Evolutionary conservation across 257 asterid species (phyloP).

Genomic region (Rhazya stricta): DNA sequence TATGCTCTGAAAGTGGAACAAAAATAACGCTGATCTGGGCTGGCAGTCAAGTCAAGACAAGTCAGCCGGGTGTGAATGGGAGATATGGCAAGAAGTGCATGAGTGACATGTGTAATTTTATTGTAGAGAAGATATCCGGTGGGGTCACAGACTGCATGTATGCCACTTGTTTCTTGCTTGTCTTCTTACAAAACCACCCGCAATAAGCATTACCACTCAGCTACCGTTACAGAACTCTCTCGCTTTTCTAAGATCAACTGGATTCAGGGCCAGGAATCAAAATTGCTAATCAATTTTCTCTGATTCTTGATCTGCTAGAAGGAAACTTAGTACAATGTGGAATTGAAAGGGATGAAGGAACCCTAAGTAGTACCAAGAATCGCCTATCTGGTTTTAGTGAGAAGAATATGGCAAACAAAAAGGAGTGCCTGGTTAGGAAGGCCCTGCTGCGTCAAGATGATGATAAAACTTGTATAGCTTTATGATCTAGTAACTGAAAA

Average conservation of each 20-base stretch:
- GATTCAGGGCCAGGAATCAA: neutral
- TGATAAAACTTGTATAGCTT: too few species aligned
- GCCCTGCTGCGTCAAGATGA: too few species aligned
- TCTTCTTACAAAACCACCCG: neutral
- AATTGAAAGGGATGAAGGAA: neutral
- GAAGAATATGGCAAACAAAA: neutral
- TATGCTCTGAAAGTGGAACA: neutral
- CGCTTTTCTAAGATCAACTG: neutral
- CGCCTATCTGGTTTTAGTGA: neutral
- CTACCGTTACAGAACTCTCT: neutral
- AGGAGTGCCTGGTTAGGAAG: too few species aligned
- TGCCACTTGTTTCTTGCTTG: conserved; percentile 42
- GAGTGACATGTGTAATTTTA: conserved; percentile 31
- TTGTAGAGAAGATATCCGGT: conserved; percentile 17
- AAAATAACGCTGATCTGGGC: neutral
- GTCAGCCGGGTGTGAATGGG: neutral
- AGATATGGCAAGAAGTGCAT: conserved; percentile 16
- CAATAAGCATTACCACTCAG: neutral
- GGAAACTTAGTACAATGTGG: neutral
- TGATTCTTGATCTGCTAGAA: too few species aligned
- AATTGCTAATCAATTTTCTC: too few species aligned
- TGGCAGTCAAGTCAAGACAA: conserved; percentile 1
- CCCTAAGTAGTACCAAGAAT: neutral
- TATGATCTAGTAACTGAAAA: neutral
- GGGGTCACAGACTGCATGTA: conserved; percentile 52